Conservation (phyloP, 2,329 filamentous ascomycete species). For the Cladorrhinum sp. region DNA sequence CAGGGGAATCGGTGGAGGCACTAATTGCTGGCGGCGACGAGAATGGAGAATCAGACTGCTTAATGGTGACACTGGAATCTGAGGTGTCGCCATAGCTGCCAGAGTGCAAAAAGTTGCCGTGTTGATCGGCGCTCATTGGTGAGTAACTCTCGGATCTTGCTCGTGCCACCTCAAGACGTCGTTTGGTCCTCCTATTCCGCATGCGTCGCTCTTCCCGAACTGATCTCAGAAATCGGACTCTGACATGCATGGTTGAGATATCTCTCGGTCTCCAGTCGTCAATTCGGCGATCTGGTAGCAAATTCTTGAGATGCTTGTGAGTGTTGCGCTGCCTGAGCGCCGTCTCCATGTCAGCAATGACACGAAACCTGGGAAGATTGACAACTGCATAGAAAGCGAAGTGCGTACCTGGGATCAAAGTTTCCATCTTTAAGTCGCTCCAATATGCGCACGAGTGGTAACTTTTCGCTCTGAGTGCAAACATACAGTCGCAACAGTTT, state of each 20-base stretch:
- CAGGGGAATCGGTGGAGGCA: slow-evolving; percentile 16
- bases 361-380: background rate
- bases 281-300: slow-evolving; percentile 29
- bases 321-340: slow-evolving; percentile 28
- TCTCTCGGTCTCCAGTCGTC: slow-evolving; percentile 30
- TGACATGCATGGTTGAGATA: slow-evolving; percentile 25
- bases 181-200: slow-evolving; percentile 19
- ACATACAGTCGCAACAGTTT: slow-evolving; percentile 29
- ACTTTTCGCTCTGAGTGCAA: slow-evolving; percentile 29
- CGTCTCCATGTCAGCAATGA: slow-evolving; percentile 13
- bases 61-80: slow-evolving; percentile 15
- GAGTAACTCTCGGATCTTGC: background rate
- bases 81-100: slow-evolving; percentile 6
- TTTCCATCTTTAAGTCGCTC: slow-evolving; percentile 27
- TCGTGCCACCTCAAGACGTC: slow-evolving; percentile 16
- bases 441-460: slow-evolving; percentile 28
- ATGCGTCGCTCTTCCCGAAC: slow-evolving; percentile 26
- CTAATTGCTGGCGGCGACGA: slow-evolving; percentile 22
- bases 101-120: background rate
- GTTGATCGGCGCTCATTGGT: background rate
- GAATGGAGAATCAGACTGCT: slow-evolving; percentile 21
- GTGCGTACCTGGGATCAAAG: slow-evolving; percentile 29
- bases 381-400: background rate
- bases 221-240: slow-evolving; percentile 28
- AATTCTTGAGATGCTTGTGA: slow-evolving; percentile 28